Percentiles rank a stretch among this genome's conserved stretches.
phyloP scores from a whole-genome alignment of 768 basidiomycete species.

The Strobilomyces echinocephalus region DNA sequence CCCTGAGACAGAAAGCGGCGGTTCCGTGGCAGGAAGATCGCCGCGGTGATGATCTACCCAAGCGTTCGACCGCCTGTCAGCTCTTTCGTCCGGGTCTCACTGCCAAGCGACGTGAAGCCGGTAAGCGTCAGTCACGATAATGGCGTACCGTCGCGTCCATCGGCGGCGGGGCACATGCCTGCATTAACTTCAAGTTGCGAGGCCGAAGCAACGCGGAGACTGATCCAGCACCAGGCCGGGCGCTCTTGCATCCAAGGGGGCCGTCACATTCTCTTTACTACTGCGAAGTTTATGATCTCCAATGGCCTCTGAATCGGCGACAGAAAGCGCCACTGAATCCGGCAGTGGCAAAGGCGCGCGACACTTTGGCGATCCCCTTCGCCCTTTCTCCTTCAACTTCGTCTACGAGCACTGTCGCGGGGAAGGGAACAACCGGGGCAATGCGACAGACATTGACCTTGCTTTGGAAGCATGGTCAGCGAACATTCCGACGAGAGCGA shows the following conservation, averaged over 20 bases:
- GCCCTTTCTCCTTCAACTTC: neutral
- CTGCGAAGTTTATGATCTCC: neutral
- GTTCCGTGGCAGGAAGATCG: neutral
- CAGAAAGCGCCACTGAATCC: slow-evolving; percentile 1
- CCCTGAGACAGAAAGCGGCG: neutral
- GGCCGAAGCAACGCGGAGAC: neutral
- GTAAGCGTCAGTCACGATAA: neutral
- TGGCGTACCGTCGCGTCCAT: slow-evolving; percentile 5
- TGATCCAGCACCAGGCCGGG: slow-evolving; percentile 1
- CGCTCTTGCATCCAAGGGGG: neutral
- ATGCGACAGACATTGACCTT: slow-evolving; percentile 5
- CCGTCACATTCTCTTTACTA: slow-evolving; percentile 15
- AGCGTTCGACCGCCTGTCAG: neutral
- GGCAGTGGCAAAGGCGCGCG: neutral
- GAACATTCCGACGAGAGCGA: neutral
- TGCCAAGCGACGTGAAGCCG: neutral
- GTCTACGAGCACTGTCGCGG: neutral
- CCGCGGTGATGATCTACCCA: neutral
- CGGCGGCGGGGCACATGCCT: neutral
- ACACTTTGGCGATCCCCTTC: neutral
- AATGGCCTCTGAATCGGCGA: neutral
- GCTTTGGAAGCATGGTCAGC: neutral
- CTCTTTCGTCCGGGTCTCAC: too few relatives aligned
- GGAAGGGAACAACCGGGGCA: neutral
- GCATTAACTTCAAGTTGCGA: slow-evolving; percentile 12